Percentiles rank a stretch among this genome's conserved stretches.
phyloP scores from a whole-genome alignment of 768 basidiomycete species.

The Macrolepiota dolichaula region DNA sequence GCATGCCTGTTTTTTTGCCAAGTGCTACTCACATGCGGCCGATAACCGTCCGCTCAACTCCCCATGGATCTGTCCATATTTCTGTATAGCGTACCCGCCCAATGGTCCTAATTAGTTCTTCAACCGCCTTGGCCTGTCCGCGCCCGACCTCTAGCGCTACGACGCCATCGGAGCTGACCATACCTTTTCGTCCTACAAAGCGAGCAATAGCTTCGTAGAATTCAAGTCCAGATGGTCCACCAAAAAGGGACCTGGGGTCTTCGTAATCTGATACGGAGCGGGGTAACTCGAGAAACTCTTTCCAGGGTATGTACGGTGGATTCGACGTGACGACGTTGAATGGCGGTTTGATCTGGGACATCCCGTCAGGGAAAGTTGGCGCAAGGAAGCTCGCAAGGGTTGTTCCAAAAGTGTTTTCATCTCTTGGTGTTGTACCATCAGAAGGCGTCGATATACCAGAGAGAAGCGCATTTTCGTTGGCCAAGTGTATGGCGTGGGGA shows the following conservation, averaged over 20 bases:
- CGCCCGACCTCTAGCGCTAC: conserved; percentile 82
- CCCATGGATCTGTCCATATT: conserved; percentile 83
- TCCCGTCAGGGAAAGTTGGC: conserved; percentile 36
- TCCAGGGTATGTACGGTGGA: conserved; percentile 79
- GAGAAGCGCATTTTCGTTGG: conserved; percentile 43
- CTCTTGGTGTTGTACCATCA: conserved; percentile 21
- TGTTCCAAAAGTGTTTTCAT: conserved; percentile 40
- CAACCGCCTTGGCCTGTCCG: conserved; percentile 63
- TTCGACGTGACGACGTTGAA: conserved; percentile 83
- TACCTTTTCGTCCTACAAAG: conserved; percentile 46
- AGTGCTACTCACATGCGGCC: conserved; percentile 37
- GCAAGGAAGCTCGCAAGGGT: conserved; percentile 41
- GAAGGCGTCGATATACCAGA: conserved; percentile 32
- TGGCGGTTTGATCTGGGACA: conserved; percentile 36
- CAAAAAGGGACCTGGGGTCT: conserved; percentile 78
- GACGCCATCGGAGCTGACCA: conserved; percentile 50
- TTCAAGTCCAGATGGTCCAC: conserved; percentile 59
- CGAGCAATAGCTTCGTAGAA: conserved; percentile 71
- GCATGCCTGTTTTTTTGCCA: neutral
- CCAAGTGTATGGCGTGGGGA: conserved; percentile 50
- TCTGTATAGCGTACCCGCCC: conserved; percentile 47
- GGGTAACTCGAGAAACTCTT: conserved; percentile 61
- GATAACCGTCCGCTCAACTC: conserved; percentile 67
- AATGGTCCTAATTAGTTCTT: conserved; percentile 48
- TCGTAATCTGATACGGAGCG: conserved; percentile 75